These are phyloP conservation scores for Nakazawaea wyomingensis DNA, from an alignment of 805 yeast species.

Conservation along the genomic window DNA sequence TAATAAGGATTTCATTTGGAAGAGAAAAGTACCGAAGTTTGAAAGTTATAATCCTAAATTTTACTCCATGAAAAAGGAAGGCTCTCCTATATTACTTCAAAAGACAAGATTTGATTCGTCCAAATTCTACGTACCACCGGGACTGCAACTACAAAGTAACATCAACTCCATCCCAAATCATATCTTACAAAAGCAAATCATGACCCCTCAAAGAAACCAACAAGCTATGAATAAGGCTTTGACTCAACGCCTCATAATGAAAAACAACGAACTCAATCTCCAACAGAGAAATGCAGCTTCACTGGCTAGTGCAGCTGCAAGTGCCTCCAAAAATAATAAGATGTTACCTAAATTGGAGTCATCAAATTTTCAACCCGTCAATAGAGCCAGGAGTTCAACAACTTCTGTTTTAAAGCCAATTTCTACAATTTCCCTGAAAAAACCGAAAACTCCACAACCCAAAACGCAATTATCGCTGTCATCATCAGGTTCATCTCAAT, in stretches of 20 bases:
- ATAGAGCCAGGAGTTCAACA: conserved; percentile 5
- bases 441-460: no score
- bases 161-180: conserved; percentile 23
- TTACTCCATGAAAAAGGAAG: conserved; percentile 15
- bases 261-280: conserved; percentile 23
- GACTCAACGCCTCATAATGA: conserved; percentile 25
- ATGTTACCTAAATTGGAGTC: conserved; percentile 1
- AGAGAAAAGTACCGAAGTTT: conserved; percentile 56
- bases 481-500: no score
- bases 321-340: conserved; percentile 17
- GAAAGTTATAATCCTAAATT: conserved; percentile 53
- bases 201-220: conserved; percentile 26
- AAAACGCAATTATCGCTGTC: no score
- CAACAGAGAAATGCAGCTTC: conserved; percentile 17
- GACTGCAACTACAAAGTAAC: conserved; percentile 18
- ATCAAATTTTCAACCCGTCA: conserved; percentile 3
- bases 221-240: conserved; percentile 29
- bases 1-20: conserved; percentile 67
- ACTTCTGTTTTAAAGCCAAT: neutral
- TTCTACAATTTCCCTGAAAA: neutral
- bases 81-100: conserved; percentile 7
- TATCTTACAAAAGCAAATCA: conserved; percentile 24
- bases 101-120: conserved; percentile 17
- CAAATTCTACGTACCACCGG: conserved; percentile 4
- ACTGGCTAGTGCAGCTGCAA: conserved; percentile 16